Base-by-base conservation (phyloP, 371 early-diverging fungal species). In the Lichtheimia hyalospora region DNA sequence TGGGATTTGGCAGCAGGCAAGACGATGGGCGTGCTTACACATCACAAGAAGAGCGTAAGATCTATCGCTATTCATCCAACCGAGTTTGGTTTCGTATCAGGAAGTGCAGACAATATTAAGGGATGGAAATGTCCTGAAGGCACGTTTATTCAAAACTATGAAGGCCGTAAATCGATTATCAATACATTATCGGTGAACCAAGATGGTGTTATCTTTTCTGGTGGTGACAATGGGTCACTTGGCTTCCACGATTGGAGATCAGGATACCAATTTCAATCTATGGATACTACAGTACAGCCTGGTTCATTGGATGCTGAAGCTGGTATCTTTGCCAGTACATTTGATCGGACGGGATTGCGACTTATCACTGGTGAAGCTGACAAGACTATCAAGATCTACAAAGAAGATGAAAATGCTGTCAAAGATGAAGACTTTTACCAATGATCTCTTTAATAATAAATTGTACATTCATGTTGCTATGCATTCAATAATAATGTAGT, bases 1-100 rank as follows among this genome's bases (percentile, higher is more conserved):
- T 98, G 96, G 96, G 99, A 98, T 81, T 75, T 97, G 46, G 96
- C 96, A 5, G 96, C 97, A 5, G 98, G 98, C 54, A 96, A 97
- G 65, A 88, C 95, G 0, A 88, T 95, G 90, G 77, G 92, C 0
- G 92, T 91, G 0, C 84, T 98, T 61, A 98, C 98, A 5, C 96
- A 98, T 72, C 99, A 98, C 82, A 98, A 96, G 69, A 97, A 97
- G 80, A 85, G 91, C 27, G 96, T 98, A 8, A 90, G 98, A 14
- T 90, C 97, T 0, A 74, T 98, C 52, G 92, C 93, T 3, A 64
- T 93, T 52, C 95, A 96, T 68, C 97, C 97, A 5, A 90, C 82
- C 23, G 96, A 96, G 67, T 96, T 95, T 69, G 89, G 93, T 6
- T 98, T 98, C 76, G 94, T 88, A n/a, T 89, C 88, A 56, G 99